Base-by-base conservation (phyloP, 768 basidiomycete species). In the Paxillus rubicundulus region DNA sequence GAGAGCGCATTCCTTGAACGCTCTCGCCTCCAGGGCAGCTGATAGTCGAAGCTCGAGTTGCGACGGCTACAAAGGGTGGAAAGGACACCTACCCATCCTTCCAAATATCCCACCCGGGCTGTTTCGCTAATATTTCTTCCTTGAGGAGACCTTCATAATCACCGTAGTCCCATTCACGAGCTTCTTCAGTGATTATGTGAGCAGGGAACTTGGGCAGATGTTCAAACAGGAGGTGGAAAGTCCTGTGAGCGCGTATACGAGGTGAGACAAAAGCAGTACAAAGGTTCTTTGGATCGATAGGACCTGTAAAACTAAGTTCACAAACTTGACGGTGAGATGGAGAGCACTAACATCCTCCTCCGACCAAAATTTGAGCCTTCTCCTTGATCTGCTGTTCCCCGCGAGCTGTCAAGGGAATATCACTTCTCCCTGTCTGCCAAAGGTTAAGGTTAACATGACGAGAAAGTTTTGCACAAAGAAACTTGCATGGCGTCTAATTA, bases 21-120 rank as follows among this genome's bases (percentile, higher is more conserved):
- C 84, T 86, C 73, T 98, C 95, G 21, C 95, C 95, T 16, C 84
- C 86, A 12, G 92, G 92, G 60, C 93, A 96, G 2, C 90, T 92
- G 47, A 34, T 24, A 58, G 47, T 38, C 62, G 44, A 47, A 54
- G 53, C 42, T 46, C 53, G 43, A 49, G 8, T 20, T n/a, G 16
- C 42, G 49, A 37, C 33, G 20, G 14, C 9, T 18, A 16, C 9
- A 9, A 32, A 12, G 20, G 39, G 42, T 28, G 20, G 37, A 37
- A 36, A 43, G 9, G 6, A 24, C 24, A 69, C 76, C 33, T 66
- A 86, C 86, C 90, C 92, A 62, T 94, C 87, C 37, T 68, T 77
- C 91, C 92, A 96, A 61, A 95, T 93, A n/a, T 66, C 61, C 92
- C 92, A 98, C 32, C 63, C 67, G 4, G 78, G 73, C 46, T 73